Base-by-base conservation (phyloP, 2,329 filamentous ascomycete species). In the Erysiphe pulchra region DNA sequence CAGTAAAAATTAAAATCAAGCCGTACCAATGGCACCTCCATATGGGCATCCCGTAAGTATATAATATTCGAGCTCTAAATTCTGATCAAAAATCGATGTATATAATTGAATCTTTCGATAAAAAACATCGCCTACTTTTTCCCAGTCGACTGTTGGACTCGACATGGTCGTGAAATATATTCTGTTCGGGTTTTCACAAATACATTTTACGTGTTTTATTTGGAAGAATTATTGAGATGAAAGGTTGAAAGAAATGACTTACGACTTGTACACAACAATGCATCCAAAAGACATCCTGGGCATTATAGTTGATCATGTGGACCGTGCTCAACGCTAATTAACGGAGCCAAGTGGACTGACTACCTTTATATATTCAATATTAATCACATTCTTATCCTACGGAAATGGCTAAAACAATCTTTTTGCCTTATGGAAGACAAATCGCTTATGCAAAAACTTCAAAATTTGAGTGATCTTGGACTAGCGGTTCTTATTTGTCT, bases 31-130 rank as follows among this genome's bases (percentile, higher is more conserved):
- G 59, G 90, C 86, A 56, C 90, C 90, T 56, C 81, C 85, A 62
- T 90, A 94, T 20, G 85, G 85, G 60, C 90, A 92, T 57, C 86
- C 90, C 47, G 79, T 77, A 57, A 94, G 77, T 56, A 87, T 71
- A 65, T 92, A 92, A 65, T 90, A 92, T 66, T 94, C 86, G 53
- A 98, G 73, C 64, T 98, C 86, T 50, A 94, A 69, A 59, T 93
- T 85, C 58, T 81, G 74, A 62, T 93, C 85, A 61, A 95, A 98
- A 52, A 95, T 73, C 52, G 77, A 80, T 49, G 85, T 86, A 67
- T 95, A 98, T 49, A 93, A 74, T 62, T 87, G 81, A 47, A 82
- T 77, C 66, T 92, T 94, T 61, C 87, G 82, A 66, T 95, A 98
- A 69, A 92, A 95, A 57, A 75, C 79, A 62, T 92, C 81, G 59